These are phyloP conservation scores for Fusarium austroafricanum DNA, from an alignment of 2,329 filamentous ascomycete species.

Conservation along the genomic window DNA sequence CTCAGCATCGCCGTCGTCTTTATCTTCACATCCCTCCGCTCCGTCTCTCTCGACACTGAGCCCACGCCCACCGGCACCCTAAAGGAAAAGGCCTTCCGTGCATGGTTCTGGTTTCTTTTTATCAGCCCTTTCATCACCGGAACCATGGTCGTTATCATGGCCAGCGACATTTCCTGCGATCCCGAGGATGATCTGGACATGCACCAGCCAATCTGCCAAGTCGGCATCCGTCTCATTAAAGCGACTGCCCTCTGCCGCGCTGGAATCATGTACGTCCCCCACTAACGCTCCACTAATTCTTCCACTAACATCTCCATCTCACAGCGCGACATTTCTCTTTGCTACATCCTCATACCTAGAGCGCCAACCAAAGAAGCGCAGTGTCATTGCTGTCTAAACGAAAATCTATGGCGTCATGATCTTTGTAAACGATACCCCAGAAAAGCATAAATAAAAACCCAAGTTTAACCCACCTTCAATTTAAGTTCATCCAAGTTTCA, in stretches of 20 bases:
- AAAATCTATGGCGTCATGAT: constrained; percentile 32
- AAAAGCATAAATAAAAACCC: background rate
- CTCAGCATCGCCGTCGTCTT: constrained; percentile 33
- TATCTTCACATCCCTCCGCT: constrained; percentile 22
- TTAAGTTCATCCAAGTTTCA: background rate
- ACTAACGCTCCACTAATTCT: too few relatives aligned
- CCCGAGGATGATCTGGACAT: constrained; percentile 26
- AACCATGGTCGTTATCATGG: constrained; percentile 28
- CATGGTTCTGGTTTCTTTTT: constrained; percentile 35
- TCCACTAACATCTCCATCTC: background rate
- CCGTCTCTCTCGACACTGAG: background rate
- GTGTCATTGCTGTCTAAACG: background rate
- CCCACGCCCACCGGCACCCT: background rate
- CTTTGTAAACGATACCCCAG: constrained; percentile 25
- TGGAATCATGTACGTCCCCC: constrained; percentile 25
- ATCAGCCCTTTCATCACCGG: constrained; percentile 24
- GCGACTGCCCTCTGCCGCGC: constrained; percentile 33
- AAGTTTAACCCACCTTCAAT: background rate
- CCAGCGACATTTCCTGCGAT: constrained; percentile 36
- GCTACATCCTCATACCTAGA: constrained; percentile 34
- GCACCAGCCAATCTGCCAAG: constrained; percentile 31
- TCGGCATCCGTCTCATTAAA: constrained; percentile 33
- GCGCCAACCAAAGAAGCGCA: background rate
- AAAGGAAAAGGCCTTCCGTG: constrained; percentile 24
- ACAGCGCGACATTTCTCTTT: constrained; percentile 33